These are phyloP conservation scores for Gamsiella multidivaricata DNA, from an alignment of 192 early-diverging fungal species.

Conservation along the genomic window DNA sequence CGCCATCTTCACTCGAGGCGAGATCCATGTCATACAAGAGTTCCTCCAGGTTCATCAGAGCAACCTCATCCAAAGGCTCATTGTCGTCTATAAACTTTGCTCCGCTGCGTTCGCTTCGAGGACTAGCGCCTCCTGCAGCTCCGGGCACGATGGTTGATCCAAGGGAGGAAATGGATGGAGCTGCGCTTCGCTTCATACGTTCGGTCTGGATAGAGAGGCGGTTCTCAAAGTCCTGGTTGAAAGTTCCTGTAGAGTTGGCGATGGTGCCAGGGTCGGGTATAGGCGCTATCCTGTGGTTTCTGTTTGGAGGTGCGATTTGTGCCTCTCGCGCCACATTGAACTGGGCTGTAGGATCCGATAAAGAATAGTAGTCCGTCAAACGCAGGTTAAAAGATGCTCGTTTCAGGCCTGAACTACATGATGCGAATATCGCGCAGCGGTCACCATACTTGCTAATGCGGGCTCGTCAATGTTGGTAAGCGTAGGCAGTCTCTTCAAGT, in stretches of 20 bases:
- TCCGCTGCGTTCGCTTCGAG: conserved; percentile 13
- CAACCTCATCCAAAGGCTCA: conserved; percentile 66
- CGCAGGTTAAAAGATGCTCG: too few species aligned
- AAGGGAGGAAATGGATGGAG: conserved; percentile 13
- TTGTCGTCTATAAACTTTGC: conserved; percentile 35
- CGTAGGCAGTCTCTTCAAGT: conserved; percentile 57
- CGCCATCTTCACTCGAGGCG: conserved; percentile 88
- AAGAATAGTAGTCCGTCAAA: too few species aligned
- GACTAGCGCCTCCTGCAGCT: conserved; percentile 13
- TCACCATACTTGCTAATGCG: conserved; percentile 51
- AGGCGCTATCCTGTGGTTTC: conserved; percentile 24
- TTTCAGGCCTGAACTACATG: not conserved
- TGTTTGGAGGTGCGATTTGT: not conserved
- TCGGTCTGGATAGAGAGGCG: conserved; percentile 45
- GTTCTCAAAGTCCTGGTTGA: conserved; percentile 49
- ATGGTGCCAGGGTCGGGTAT: conserved; percentile 18
- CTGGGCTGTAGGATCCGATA: conserved; percentile 37
- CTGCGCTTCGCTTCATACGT: conserved; percentile 42
- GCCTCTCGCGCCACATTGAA: conserved; percentile 44
- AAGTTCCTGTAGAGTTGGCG: conserved; percentile 34
- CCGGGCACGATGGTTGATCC: conserved; percentile 17
- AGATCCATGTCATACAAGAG: conserved; percentile 89
- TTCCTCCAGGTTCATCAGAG: conserved; percentile 81
- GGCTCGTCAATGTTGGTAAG: conserved; percentile 64
- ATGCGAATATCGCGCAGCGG: too few species aligned